A percentile compares a stretch with the other conserved stretches of the same genome.
phyloP scores from a whole-genome alignment of 202 grass and related monocot species.

The Cymbopogon flexuosus region DNA sequence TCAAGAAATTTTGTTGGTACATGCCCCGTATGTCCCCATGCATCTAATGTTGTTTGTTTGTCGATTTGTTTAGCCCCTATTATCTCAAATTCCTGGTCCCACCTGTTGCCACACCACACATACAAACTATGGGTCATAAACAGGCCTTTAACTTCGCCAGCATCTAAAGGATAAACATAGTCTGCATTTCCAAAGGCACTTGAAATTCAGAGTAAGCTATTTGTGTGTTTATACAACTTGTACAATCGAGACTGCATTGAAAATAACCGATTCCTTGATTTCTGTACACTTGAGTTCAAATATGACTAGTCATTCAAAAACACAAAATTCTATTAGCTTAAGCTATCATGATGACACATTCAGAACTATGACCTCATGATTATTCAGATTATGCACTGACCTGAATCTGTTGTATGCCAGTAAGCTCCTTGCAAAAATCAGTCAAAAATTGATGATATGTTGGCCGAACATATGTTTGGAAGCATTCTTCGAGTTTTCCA shows the following conservation, averaged over 20 bases:
- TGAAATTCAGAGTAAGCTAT: neutral
- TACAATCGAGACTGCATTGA: neutral
- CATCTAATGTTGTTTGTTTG: neutral
- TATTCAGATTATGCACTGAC: conserved; percentile 40
- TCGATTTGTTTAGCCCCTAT: neutral
- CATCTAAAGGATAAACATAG: neutral
- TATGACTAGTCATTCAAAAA: conserved; percentile 1
- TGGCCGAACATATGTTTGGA: conserved; percentile 93
- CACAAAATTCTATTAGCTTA: neutral
- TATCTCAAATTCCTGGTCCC: neutral
- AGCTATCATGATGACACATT: neutral
- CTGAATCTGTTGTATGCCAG: conserved; percentile 97
- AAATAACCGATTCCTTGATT: neutral
- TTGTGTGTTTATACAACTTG: neutral
- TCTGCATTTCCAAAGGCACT: neutral
- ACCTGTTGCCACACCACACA: neutral
- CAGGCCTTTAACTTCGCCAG: neutral
- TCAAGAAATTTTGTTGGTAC: neutral
- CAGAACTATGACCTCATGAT: neutral
- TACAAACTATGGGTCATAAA: neutral
- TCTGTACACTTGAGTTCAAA: conserved; percentile 14
- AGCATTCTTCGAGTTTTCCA: conserved; percentile 89
- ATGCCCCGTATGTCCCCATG: too few species aligned
- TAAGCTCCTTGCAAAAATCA: conserved; percentile 98
- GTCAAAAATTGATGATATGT: conserved; percentile 76